Evolutionary conservation across 2,329 filamentous ascomycete species (phyloP), one percentile per base, ranked within the genome.

Genomic region (Fusarium cyanostomum): DNA sequence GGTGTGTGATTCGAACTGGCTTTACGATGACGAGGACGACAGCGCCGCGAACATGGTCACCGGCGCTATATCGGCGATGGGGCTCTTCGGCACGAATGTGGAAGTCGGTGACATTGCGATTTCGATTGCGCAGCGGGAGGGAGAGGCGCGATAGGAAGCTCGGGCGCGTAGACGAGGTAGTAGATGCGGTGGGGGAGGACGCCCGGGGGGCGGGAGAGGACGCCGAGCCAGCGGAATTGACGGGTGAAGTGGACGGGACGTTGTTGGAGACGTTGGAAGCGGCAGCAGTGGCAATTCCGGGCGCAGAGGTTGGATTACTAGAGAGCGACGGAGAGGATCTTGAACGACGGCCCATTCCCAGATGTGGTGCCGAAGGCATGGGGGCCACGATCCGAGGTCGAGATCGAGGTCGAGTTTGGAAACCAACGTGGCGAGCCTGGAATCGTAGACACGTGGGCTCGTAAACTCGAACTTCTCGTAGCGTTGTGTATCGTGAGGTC

Each of bases 51-150:
- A 95, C 89, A 65, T 88, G 80, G 72, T 94, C 91, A 59, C 91
- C 91, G 5, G 90, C 89, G 24, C 81, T 82, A 76, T 94, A 94
- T 70, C 90, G 88, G 65, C 88, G 88, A 76, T 94, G 89, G 11
- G 91, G 91, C 72, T 94, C 90, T 72, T 91, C 85, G 45, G 90
- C 86, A 65, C 87, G 85, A 74, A 95, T 87, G 76, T 92, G 87
- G 78, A 93, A 95, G 73, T 94, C 91, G 78, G 87, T 82, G 67
- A 92, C 82, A 74, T 90, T 87, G 70, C 91, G 89, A 55, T 77
- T 80, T 55, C 82, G 80, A 58, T 80, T 81, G 41, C 83, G 81
- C 57, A 84, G 76, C 44, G 82, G 80, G 10, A 84, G 75, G 35
- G 79, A 75, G 56, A 84, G 75, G 52, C 84, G 82, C 64, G 84